Evolutionary conservation across 2,329 filamentous ascomycete species (phyloP), one percentile per base, ranked within the genome.

Genomic region (Sphaceloma murrayae): DNA sequence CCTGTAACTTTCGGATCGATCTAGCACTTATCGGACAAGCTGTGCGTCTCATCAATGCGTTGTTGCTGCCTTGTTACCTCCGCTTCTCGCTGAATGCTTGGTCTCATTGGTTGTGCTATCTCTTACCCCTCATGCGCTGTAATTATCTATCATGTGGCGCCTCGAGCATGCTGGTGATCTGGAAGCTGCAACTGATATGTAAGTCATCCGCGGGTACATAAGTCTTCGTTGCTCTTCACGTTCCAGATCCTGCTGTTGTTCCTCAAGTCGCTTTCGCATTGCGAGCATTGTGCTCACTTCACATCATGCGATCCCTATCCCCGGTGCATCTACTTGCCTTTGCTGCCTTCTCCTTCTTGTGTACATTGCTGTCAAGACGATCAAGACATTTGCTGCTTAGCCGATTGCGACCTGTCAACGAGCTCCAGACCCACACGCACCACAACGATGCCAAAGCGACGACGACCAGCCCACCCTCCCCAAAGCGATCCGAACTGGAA

Each of bases 301-400:
- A 34, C 31, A 9, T 34, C 14, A 4, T 4, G 2, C 24, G 16
- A 26, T 29, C 4, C 53, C 46, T 45, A 58, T 59, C 53, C 49
- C 49, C 32, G 49, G 47, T 18, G 4, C 56, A 10, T 17, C 61
- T 1, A 19, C 56, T 6, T 39, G 56, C 43, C 49, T 59, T 16
- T 52, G 64, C 11, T 61, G 57, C 14, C 51, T 56, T 34, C 34
- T 59, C 59, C 6, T 36, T 47, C 7, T 44, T 53, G 1, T 52
- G 58, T 7, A 46, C 67, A 6, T 26, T 55, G 1, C 24, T 57
- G 4, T 58, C 61, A 39, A 55, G 56, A 45, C 60, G 56, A 45
- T 63, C 63, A 48, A 61, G 64, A 17, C 61, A 62, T 48, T 51
- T 65, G 4, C 32, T 74, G 3, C 51, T 68, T 13, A 51, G 54